phyloP scores from a whole-genome alignment of 2,329 filamentous ascomycete species.

The Pyrenochaeta sp. region DNA sequence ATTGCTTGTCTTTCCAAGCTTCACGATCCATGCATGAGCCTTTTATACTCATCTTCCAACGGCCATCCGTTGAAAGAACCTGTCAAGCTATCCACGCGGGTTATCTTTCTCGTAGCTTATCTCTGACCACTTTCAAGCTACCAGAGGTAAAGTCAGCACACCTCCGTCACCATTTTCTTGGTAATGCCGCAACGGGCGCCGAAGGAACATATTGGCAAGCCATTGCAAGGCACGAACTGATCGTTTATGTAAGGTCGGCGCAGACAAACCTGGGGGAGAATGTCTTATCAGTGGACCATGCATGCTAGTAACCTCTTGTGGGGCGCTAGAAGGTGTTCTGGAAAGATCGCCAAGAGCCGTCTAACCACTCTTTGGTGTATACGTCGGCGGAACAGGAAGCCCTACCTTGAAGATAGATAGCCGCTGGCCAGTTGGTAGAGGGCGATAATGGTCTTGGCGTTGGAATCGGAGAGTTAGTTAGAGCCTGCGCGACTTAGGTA shows the following conservation, averaged over 20 bases:
- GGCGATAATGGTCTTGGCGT: neutral
- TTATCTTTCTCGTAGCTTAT: conserved; percentile 16
- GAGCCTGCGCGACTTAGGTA: too few relatives aligned
- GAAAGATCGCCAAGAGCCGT: conserved; percentile 10
- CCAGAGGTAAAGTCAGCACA: neutral
- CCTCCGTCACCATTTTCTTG: conserved; percentile 9
- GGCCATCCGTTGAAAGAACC: neutral
- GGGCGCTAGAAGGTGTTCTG: conserved; percentile 8
- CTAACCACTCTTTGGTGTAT: too few relatives aligned
- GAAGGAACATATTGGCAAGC: conserved; percentile 3
- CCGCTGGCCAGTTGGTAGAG: neutral
- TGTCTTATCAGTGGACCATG: conserved; percentile 18
- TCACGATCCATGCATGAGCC: neutral
- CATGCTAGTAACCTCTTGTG: conserved; percentile 7
- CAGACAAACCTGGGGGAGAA: neutral
- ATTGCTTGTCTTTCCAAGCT: neutral
- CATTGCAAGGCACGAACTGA: conserved; percentile 1
- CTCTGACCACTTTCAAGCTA: conserved; percentile 6
- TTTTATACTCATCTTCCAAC: conserved; percentile 6
- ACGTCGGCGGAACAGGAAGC: too few relatives aligned
- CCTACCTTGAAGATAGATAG: too few relatives aligned
- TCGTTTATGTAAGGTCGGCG: conserved; percentile 4
- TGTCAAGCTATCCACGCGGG: conserved; percentile 4
- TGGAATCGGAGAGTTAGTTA: too few relatives aligned
- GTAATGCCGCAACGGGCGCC: conserved; percentile 6